These are phyloP conservation scores for Chondrostereum purpureum DNA, from an alignment of 1,284 basidiomycete species.

Conservation along the genomic window DNA sequence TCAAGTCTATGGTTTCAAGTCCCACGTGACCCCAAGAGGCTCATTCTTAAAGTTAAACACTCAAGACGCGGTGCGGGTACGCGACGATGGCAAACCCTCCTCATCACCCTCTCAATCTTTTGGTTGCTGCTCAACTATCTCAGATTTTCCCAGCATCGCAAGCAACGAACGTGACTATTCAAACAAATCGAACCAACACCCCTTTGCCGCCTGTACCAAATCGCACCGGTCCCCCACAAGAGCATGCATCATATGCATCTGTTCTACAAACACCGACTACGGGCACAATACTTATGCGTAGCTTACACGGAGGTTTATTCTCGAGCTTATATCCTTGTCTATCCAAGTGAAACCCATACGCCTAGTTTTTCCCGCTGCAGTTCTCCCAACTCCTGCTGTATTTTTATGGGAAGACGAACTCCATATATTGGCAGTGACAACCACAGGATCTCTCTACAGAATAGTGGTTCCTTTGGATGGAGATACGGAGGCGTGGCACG, in stretches of 20 bases:
- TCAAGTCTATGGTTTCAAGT: too few species aligned
- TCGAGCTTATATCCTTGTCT: slow-evolving; percentile 73
- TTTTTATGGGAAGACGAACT: slow-evolving; percentile 58
- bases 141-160: slow-evolving; percentile 49
- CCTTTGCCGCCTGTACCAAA: slow-evolving; percentile 36
- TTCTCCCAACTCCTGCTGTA: slow-evolving; percentile 62
- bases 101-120: slow-evolving; percentile 9
- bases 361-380: slow-evolving; percentile 70
- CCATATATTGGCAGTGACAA: slow-evolving; percentile 67
- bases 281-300: slow-evolving; percentile 67
- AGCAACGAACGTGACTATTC: slow-evolving; percentile 46
- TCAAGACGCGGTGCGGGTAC: too few species aligned
- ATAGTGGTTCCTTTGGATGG: slow-evolving; percentile 60
- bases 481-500: slow-evolving; percentile 51
- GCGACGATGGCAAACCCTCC: not conserved
- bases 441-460: slow-evolving; percentile 70
- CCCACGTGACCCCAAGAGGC: too few species aligned
- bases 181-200: slow-evolving; percentile 49
- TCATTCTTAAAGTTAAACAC: too few species aligned
- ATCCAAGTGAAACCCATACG: slow-evolving; percentile 59
- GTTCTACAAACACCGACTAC: slow-evolving; percentile 51
- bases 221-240: slow-evolving; percentile 51
- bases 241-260: slow-evolving; percentile 69
- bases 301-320: slow-evolving; percentile 70
- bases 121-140: slow-evolving; percentile 60